phyloP scores from a whole-genome alignment of 2,329 filamentous ascomycete genomes.

The Aureobasidium sp. region DNA sequence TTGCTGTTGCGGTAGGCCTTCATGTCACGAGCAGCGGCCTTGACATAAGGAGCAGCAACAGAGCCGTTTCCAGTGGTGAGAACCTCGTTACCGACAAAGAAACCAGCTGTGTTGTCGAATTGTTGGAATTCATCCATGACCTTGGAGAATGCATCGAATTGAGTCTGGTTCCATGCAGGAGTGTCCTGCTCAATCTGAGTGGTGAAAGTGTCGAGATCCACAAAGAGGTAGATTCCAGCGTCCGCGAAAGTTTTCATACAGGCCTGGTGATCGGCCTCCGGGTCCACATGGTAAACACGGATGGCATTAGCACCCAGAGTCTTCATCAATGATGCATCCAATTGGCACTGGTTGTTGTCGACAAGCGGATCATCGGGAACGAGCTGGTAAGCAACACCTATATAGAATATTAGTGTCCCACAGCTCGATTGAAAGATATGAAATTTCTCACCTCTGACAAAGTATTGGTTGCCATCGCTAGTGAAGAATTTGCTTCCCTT shows the following conservation, averaged over 20 bases:
- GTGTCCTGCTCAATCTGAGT: slow-evolving; percentile 56
- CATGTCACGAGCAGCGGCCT: slow-evolving; percentile 71
- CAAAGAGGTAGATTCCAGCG: slow-evolving; percentile 73
- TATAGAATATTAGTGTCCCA: slow-evolving; percentile 31
- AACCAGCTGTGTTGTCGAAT: slow-evolving; percentile 73
- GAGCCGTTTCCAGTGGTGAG: slow-evolving; percentile 50
- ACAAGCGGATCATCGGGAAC: slow-evolving; percentile 65
- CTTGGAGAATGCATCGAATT: slow-evolving; percentile 57
- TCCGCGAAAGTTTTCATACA: slow-evolving; percentile 77
- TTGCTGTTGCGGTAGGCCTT: slow-evolving; percentile 71
- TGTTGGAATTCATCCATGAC: slow-evolving; percentile 70
- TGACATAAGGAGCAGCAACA: slow-evolving; percentile 70
- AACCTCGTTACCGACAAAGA: slow-evolving; percentile 85
- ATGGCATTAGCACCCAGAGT: slow-evolving; percentile 74
- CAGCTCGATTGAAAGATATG: not conserved
- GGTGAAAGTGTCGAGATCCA: slow-evolving; percentile 71
- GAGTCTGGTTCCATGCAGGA: slow-evolving; percentile 64
- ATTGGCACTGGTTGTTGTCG: slow-evolving; percentile 64
- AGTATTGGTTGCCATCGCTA: slow-evolving; percentile 72
- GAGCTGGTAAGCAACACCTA: slow-evolving; percentile 35
- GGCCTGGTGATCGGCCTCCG: slow-evolving; percentile 58
- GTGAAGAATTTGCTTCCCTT: slow-evolving; percentile 81
- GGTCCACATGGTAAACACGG: slow-evolving; percentile 75
- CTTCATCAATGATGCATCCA: slow-evolving; percentile 70
- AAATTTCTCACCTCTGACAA: slow-evolving; percentile 59